Conservation (phyloP, 176 grass and related monocot species). For the Paspalum vaginatum region DNA sequence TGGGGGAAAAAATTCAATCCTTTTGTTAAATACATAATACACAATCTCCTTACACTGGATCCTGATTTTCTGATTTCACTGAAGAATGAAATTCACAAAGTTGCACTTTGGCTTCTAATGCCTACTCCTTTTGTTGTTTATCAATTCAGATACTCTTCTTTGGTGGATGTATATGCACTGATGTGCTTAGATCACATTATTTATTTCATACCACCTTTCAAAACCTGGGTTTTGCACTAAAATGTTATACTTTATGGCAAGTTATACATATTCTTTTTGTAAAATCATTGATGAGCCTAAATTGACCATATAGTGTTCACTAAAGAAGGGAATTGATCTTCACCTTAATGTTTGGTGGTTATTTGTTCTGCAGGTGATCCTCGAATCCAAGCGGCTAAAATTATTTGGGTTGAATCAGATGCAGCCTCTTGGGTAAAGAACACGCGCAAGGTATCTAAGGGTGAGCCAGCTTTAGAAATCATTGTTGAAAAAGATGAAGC, state of each 20-base stretch:
- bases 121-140: neutral
- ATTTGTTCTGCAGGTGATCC: slow-evolving; percentile 69
- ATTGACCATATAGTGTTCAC: neutral
- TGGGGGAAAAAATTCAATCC: neutral
- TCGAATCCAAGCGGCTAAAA: slow-evolving; percentile 74
- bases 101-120: slow-evolving; percentile 2
- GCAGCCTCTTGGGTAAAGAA: slow-evolving; percentile 74
- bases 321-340: slow-evolving; percentile 1
- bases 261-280: slow-evolving; percentile 1
- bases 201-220: neutral
- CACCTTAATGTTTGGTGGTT: slow-evolving; percentile 22
- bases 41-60: too few species aligned
- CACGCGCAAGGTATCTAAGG: slow-evolving; percentile 49
- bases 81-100: neutral
- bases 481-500: slow-evolving; percentile 70
- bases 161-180: slow-evolving; percentile 13
- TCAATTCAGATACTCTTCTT: neutral
- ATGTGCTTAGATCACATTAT: neutral
- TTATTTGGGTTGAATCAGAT: slow-evolving; percentile 83
- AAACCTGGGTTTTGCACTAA: neutral
- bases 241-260: neutral
- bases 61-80: neutral
- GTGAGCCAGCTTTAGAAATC: slow-evolving; percentile 81
- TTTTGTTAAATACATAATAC: neutral
- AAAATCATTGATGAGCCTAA: neutral